Evolutionary conservation across 2,329 filamentous ascomycete genomes (phyloP).

Genomic region (Juglanconis sp.): DNA sequence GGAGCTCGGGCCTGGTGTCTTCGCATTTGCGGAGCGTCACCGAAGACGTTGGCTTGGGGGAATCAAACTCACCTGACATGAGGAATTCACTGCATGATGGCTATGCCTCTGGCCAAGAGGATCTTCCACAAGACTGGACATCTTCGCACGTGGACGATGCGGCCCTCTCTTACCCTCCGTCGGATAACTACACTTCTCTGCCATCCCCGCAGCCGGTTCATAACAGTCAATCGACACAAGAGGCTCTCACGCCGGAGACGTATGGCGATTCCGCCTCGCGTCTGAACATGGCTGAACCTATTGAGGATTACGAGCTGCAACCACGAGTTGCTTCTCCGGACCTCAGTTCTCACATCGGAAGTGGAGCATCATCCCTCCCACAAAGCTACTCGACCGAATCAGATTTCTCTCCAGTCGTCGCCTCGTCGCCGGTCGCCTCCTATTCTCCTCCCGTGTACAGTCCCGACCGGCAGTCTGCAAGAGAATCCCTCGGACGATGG

Average conservation of each 20-base stretch:
- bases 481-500: background rate
- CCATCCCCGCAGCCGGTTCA: background rate
- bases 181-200: background rate
- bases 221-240: background rate
- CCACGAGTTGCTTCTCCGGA: background rate
- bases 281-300: background rate
- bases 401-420: too few relatives aligned
- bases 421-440: too few relatives aligned
- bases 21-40: too few relatives aligned
- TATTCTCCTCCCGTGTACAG: background rate
- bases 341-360: too few relatives aligned
- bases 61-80: too few relatives aligned
- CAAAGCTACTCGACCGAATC: too few relatives aligned
- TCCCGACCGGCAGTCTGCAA: background rate
- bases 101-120: too few relatives aligned
- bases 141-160: background rate
- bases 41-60: too few relatives aligned
- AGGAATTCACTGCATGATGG: too few relatives aligned
- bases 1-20: too few relatives aligned
- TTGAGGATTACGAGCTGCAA: too few relatives aligned
- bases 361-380: too few relatives aligned
- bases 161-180: background rate
- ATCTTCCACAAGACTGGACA: background rate
- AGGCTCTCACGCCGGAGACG: background rate
- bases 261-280: background rate